A percentile compares a stretch with the other conserved stretches of the same genome.
Conservation (phyloP, 2,329 filamentous ascomycete species). For the Mycosphaerelloides madeirae region DNA sequence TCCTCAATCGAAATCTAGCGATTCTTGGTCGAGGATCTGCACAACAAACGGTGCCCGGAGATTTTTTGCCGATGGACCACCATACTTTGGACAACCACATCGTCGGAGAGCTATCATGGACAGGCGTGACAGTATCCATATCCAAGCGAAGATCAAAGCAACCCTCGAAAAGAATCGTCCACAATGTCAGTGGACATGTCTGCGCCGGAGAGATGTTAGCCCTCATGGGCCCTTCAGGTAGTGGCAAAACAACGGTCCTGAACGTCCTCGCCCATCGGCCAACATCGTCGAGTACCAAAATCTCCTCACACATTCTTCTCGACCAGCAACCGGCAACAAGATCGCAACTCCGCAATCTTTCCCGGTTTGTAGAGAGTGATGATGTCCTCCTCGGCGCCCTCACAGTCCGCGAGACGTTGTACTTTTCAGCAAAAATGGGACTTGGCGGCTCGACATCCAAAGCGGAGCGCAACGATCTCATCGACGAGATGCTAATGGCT, state of each 20-base stretch:
- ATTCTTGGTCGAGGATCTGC: too few relatives aligned
- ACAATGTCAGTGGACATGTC: conserved; percentile 59
- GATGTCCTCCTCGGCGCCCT: conserved; percentile 77
- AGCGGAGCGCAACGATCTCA: too few relatives aligned
- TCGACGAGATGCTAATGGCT: conserved; percentile 60
- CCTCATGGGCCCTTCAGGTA: conserved; percentile 69
- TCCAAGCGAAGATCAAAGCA: conserved; percentile 64
- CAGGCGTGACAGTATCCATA: conserved; percentile 62
- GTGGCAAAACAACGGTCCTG: conserved; percentile 78
- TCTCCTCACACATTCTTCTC: conserved; percentile 53
- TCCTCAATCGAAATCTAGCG: too few relatives aligned
- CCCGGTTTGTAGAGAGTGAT: conserved; percentile 80
- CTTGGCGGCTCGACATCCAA: conserved; percentile 48
- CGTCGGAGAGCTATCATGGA: conserved; percentile 63
- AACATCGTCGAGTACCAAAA: conserved; percentile 49
- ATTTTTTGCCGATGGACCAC: too few relatives aligned
- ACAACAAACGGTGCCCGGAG: too few relatives aligned
- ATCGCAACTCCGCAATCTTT: conserved; percentile 59
- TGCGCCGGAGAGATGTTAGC: conserved; percentile 69
- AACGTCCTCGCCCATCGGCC: conserved; percentile 68
- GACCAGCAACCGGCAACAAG: conserved; percentile 57
- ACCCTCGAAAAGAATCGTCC: conserved; percentile 59
- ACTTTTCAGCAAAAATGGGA: conserved; percentile 69
- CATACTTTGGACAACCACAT: too few relatives aligned
- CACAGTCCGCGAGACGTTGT: conserved; percentile 73